Percentiles rank a stretch among this genome's conserved stretches.
Conservation (phyloP, 2,329 filamentous ascomycete species). For the Epichloe bromicola region DNA sequence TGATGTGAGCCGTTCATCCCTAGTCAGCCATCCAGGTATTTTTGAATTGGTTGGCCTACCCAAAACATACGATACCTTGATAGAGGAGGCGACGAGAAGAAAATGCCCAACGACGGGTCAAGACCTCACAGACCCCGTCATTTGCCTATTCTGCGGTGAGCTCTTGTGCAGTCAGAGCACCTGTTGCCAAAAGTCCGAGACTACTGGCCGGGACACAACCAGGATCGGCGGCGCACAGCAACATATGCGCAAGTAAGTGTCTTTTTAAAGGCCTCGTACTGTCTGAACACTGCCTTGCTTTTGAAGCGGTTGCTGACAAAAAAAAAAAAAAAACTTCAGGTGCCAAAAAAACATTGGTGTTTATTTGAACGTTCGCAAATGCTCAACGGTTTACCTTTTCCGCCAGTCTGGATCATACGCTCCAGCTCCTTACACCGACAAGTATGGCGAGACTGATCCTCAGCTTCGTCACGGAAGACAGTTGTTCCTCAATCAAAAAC, state of each 20-base stretch:
- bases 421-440: constrained; percentile 84
- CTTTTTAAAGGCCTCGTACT: neutral
- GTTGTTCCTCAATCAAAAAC: constrained; percentile 82
- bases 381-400: constrained; percentile 79
- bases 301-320: neutral
- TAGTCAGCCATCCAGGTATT: constrained; percentile 70
- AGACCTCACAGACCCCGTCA: constrained; percentile 77
- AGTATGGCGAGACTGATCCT: constrained; percentile 90
- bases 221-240: constrained; percentile 76
- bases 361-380: constrained; percentile 95
- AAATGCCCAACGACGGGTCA: constrained; percentile 83
- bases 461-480: constrained; percentile 78
- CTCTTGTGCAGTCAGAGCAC: constrained; percentile 91
- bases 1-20: constrained; percentile 27
- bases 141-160: constrained; percentile 93
- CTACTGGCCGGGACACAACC: constrained; percentile 26
- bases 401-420: constrained; percentile 71
- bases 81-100: constrained; percentile 76
- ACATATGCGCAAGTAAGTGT: constrained; percentile 68
- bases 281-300: too few species aligned
- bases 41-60: constrained; percentile 90
- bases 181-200: constrained; percentile 65
- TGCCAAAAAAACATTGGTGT: constrained; percentile 85
- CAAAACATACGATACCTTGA: constrained; percentile 80
- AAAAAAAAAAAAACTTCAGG: constrained; percentile 27